phyloP scores from a whole-genome alignment of 2,329 filamentous ascomycete genomes.

The Lasiodiplodia hormozganensis region DNA sequence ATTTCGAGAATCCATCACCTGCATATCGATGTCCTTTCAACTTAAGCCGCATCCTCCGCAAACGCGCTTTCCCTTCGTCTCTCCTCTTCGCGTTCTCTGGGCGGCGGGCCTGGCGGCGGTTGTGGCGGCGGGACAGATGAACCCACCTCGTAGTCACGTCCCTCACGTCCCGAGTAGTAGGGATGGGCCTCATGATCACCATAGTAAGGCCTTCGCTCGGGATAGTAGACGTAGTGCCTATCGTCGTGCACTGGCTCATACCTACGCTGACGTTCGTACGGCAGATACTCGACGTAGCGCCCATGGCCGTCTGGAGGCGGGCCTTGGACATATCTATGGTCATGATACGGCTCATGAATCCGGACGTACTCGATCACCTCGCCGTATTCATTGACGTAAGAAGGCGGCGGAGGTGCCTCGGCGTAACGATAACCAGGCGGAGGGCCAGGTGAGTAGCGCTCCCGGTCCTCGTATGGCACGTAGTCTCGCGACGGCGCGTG shows the following conservation, averaged over 20 bases:
- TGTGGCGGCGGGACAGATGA: slow-evolving; percentile 5
- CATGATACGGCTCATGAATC: slow-evolving; percentile 23
- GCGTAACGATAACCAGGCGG: slow-evolving; percentile 24
- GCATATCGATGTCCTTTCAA: neutral
- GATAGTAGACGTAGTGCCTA: slow-evolving; percentile 25
- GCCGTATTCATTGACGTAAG: slow-evolving; percentile 29
- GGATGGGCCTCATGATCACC: slow-evolving; percentile 5
- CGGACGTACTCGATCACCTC: slow-evolving; percentile 29
- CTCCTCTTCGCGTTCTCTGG: slow-evolving; percentile 7
- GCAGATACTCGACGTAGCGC: slow-evolving; percentile 19
- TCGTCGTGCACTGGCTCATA: slow-evolving; percentile 8
- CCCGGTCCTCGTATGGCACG: slow-evolving; percentile 14
- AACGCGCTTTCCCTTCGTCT: slow-evolving; percentile 15
- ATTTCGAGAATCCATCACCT: neutral
- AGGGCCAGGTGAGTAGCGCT: slow-evolving; percentile 24
- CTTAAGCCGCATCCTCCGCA: slow-evolving; percentile 3
- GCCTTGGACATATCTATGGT: slow-evolving; percentile 6
- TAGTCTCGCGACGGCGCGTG: slow-evolving; percentile 20
- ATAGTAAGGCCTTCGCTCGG: slow-evolving; percentile 11
- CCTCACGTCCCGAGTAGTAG: slow-evolving; percentile 6
- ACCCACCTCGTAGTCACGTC: slow-evolving; percentile 12
- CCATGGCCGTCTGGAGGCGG: slow-evolving; percentile 1
- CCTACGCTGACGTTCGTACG: slow-evolving; percentile 21
- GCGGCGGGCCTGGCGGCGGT: neutral
- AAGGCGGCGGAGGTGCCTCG: slow-evolving; percentile 8